Percentiles rank a stretch among this genome's conserved stretches.
Evolutionary conservation across 805 yeast species (phyloP).

Genomic region (Vanderwaltozyma polyspora): DNA sequence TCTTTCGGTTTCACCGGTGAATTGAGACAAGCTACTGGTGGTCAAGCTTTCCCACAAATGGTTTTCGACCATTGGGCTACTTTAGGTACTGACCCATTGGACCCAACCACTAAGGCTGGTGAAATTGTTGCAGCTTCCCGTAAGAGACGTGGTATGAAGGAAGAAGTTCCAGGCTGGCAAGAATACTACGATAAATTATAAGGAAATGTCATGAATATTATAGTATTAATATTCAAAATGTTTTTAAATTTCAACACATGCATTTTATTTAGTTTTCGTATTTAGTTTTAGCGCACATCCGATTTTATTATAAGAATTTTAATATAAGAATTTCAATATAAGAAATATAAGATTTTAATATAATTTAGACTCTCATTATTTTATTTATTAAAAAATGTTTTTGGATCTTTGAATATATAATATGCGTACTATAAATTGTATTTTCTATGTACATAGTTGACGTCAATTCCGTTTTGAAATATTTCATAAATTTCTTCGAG

Average conservation of each 20-base stretch:
- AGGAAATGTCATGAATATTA: slow-evolving; percentile 10
- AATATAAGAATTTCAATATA: slow-evolving; percentile 1
- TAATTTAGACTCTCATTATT: too few relatives aligned
- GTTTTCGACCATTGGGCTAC: slow-evolving; percentile 97
- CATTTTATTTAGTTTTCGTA: slow-evolving; percentile 3
- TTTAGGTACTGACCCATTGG: slow-evolving; percentile 84
- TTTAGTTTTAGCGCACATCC: slow-evolving; percentile 11
- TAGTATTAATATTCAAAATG: too few relatives aligned
- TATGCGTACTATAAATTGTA: too few relatives aligned
- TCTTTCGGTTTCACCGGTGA: slow-evolving; percentile 99
- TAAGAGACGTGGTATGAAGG: slow-evolving; percentile 94
- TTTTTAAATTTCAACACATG: too few relatives aligned
- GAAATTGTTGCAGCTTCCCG: slow-evolving; percentile 54
- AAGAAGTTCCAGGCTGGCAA: slow-evolving; percentile 95
- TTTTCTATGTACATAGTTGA: slow-evolving; percentile 26
- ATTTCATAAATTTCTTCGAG: slow-evolving; percentile 33
- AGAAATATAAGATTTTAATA: too few relatives aligned
- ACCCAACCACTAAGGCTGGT: slow-evolving; percentile 64
- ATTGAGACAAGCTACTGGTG: slow-evolving; percentile 99
- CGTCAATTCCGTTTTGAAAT: slow-evolving; percentile 32
- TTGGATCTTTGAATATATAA: too few relatives aligned
- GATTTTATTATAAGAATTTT: neutral
- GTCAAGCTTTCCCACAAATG: slow-evolving; percentile 99
- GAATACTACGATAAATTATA: slow-evolving; percentile 92
- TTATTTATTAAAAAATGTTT: too few relatives aligned